Evolutionary conservation across 2,329 filamentous ascomycete species (phyloP), one percentile per base, ranked within the genome.

Genomic region (Arthroderma sp.): DNA sequence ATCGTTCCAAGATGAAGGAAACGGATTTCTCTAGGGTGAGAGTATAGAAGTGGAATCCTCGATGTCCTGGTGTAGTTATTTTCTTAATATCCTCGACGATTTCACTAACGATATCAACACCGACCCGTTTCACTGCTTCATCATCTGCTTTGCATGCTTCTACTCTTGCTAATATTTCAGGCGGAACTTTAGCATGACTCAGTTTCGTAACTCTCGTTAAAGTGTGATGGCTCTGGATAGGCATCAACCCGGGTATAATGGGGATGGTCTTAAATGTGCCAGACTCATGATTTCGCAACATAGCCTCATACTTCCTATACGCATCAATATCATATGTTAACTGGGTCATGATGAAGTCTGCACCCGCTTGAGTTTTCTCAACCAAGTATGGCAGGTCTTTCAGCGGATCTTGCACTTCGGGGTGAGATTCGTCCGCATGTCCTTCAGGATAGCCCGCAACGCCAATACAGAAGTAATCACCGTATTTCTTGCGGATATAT

Each of bases 341-440:
- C 71, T 98, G 93, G 0, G 93, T 97, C 88, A 98, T 95, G 72
- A 98, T 87, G 68, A 98, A 98, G 73, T 97, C 91, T 54, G 91
- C 93, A 0, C 93, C 93, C 2, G 93, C 93, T 64, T 85, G 79
- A 0, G 86, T 86, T 78, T 98, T 98, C 63, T 95, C 90, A 9
- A 95, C 82, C 56, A 98, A 77, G 66, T 87, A 95, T 0, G 91
- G 88, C 59, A 98, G 74, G 72, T 98, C 93, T 56, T 76, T 74
- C 56, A 71, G 69, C 0, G 80, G 77, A 63, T 80, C 79, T 67
- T 86, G 83, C 61, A 87, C 81, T 66, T 94, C 88, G 1, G 91
- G 91, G 70, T 94, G 86, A 60, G 85, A 88, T 71, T 95, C 89
- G 67, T 95, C 90, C 4, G 90, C 86, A 70, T 97, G 93, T 5